Evolutionary conservation across 495 filamentous ascomycete species (phyloP), one percentile per base, ranked within the genome.

Genomic region (Xylaria castorea): DNA sequence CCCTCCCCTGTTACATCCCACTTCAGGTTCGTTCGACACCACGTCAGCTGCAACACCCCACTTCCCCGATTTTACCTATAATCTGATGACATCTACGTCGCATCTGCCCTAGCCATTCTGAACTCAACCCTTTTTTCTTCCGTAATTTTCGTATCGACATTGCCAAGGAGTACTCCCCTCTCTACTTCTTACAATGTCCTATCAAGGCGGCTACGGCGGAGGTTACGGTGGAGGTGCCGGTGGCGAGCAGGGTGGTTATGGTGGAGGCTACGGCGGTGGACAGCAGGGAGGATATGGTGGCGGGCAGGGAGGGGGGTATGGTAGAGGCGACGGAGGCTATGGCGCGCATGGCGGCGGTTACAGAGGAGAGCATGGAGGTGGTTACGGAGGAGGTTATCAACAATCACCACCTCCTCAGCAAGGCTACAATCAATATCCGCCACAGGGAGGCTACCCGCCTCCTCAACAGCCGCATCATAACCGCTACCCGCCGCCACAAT

Each of bases 401-500:
- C 46, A 55, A 40, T 55, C 55, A 18, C 69, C 44, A 36, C 69
- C 69, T 7, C 69, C 60, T 27, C 60, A 55, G 18, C 60, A 51
- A 0, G 40, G 42, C 38, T 68, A 72, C 68, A 77, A 78, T 20
- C 75, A 77, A 44, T 77, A 77, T 62, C 55, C 62, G 9, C 72
- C 75, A 8, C 75, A 67, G 0, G 58, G 72, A 42, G 72, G 74
- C 11, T 70, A 77, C 44, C 77, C 74, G 0, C 75, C 78, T 32
- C 73, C 73, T 12, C 76, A 80, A 12, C 55, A 73, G 6, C 80
- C 82, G 66, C 79, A 80, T 64, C 70, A 76, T 30, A 76, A 78
- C 55, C 82, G 81, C 53, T 76, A 80, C 14, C 79, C 81, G 6
- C 75, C 73, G 2, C 82, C 82, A 55, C 57, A 70, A 2, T 66